These are phyloP conservation scores for Brassica nigra DNA, from an alignment of 345 rosid species.

Conservation along the genomic window DNA sequence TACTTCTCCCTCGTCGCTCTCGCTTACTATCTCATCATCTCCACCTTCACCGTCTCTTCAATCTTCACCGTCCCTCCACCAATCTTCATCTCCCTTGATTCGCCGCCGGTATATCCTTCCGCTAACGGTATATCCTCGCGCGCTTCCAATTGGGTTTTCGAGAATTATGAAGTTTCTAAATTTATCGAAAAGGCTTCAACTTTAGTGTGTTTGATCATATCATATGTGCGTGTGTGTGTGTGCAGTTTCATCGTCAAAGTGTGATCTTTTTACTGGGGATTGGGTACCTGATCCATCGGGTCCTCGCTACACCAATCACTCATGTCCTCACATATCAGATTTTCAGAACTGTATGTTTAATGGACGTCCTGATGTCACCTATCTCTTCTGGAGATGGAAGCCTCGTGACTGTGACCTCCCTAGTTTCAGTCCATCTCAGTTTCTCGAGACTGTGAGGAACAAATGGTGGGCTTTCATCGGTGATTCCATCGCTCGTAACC, in stretches of 20 bases:
- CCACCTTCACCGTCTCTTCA: conserved; percentile 38
- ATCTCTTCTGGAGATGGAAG: conserved; percentile 85
- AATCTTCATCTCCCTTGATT: conserved; percentile 11
- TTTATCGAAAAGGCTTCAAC: not conserved
- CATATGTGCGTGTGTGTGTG: too few species aligned
- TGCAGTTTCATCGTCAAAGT: conserved; percentile 41
- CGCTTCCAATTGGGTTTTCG: conserved; percentile 10
- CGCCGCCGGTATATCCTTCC: conserved; percentile 24
- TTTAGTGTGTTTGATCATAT: not conserved
- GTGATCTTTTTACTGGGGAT: conserved; percentile 79
- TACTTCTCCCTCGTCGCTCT: conserved; percentile 59
- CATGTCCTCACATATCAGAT: conserved; percentile 63
- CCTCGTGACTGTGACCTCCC: conserved; percentile 78
- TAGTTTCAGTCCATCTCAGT: conserved; percentile 56
- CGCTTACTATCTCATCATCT: conserved; percentile 66
- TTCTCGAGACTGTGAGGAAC: conserved; percentile 63
- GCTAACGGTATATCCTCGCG: conserved; percentile 17
- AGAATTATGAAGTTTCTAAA: not conserved
- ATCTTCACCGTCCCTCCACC: conserved; percentile 38
- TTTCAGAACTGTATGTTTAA: conserved; percentile 84
- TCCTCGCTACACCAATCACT: conserved; percentile 69
- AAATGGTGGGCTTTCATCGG: conserved; percentile 89
- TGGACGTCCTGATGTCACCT: conserved; percentile 79
- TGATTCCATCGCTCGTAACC: conserved; percentile 93
- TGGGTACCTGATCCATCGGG: conserved; percentile 82